These are phyloP conservation scores for Aspergillus sp. DNA, from an alignment of 2,329 filamentous ascomycete species.

Conservation along the genomic window DNA sequence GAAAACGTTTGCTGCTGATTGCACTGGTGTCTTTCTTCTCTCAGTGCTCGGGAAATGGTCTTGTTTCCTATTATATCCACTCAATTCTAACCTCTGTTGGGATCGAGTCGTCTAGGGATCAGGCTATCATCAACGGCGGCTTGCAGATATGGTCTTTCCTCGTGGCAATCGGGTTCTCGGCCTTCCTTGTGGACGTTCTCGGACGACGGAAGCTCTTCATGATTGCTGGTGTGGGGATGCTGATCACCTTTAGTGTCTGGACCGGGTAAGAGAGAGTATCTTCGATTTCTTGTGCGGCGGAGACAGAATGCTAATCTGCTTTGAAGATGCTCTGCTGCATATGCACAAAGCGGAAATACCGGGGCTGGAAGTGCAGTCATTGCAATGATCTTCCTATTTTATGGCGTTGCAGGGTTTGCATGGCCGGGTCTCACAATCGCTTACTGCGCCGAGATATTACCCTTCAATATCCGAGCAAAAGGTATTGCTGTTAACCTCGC, in stretches of 20 bases:
- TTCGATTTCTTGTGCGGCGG: no score
- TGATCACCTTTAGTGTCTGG: slow-evolving; percentile 15
- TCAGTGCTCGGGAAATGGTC: slow-evolving; percentile 14
- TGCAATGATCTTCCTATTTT: slow-evolving; percentile 18
- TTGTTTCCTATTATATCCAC: slow-evolving; percentile 29
- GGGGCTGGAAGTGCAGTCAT: no score
- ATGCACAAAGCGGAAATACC: no score
- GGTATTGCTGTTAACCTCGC: neutral
- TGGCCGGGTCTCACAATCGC: slow-evolving; percentile 17
- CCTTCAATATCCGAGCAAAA: neutral
- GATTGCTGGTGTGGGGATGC: slow-evolving; percentile 8
- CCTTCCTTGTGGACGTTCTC: slow-evolving; percentile 8
- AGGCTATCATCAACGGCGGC: slow-evolving; percentile 22
- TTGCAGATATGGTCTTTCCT: slow-evolving; percentile 15
- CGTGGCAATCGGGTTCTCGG: slow-evolving; percentile 25
- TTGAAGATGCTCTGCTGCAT: no score
- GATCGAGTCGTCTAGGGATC: slow-evolving; percentile 9
- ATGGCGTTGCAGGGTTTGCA: slow-evolving; percentile 25
- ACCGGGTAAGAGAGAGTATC: neutral
- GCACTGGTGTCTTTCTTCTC: slow-evolving; percentile 9
- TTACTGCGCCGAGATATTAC: slow-evolving; percentile 11
- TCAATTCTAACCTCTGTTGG: slow-evolving; percentile 31
- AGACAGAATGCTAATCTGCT: no score
- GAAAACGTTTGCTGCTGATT: slow-evolving; percentile 10
- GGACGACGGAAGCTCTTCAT: slow-evolving; percentile 10